These are phyloP conservation scores for Fusarium sp. DNA, from an alignment of 2,329 filamentous ascomycete genomes.

Conservation along the genomic window DNA sequence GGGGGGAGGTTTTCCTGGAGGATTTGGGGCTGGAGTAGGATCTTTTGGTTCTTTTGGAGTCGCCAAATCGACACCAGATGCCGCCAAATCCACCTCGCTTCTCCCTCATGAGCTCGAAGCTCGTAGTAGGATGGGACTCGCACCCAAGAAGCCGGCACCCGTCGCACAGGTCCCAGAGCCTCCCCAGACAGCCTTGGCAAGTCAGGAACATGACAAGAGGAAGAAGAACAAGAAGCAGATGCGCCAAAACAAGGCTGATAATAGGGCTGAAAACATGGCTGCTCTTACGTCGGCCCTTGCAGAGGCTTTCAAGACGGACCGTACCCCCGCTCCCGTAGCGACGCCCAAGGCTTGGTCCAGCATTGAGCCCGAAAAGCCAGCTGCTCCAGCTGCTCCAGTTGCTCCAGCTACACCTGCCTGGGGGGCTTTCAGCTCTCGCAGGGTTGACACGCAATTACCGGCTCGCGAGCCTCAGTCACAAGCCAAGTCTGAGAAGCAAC, in stretches of 20 bases:
- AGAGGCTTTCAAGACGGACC: constrained; percentile 49
- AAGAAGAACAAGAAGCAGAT: constrained; percentile 7
- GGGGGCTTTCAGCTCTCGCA: constrained; percentile 43
- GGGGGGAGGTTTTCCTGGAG: constrained; percentile 35
- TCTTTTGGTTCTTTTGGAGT: constrained; percentile 42
- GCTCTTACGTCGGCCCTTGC: constrained; percentile 47
- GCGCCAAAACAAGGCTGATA: constrained; percentile 7
- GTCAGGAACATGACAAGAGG: constrained; percentile 11
- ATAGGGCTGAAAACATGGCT: not conserved
- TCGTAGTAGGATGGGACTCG: constrained; percentile 44
- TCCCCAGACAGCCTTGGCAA: not conserved
- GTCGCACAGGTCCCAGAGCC: not conserved
- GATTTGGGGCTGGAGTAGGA: constrained; percentile 38
- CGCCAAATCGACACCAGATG: constrained; percentile 15
- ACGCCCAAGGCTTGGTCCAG: constrained; percentile 46
- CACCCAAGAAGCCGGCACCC: constrained; percentile 28
- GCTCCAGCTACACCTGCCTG: constrained; percentile 7
- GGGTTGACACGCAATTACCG: constrained; percentile 37
- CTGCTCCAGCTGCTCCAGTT: not conserved
- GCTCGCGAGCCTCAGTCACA: not conserved
- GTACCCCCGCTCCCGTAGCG: constrained; percentile 40
- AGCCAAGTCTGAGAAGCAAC: not conserved
- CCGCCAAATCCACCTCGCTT: constrained; percentile 34
- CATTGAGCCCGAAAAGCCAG: constrained; percentile 16
- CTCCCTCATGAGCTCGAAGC: constrained; percentile 56